Base-by-base conservation (phyloP, 441 rosid genomes). In the Populus tomentosa region DNA sequence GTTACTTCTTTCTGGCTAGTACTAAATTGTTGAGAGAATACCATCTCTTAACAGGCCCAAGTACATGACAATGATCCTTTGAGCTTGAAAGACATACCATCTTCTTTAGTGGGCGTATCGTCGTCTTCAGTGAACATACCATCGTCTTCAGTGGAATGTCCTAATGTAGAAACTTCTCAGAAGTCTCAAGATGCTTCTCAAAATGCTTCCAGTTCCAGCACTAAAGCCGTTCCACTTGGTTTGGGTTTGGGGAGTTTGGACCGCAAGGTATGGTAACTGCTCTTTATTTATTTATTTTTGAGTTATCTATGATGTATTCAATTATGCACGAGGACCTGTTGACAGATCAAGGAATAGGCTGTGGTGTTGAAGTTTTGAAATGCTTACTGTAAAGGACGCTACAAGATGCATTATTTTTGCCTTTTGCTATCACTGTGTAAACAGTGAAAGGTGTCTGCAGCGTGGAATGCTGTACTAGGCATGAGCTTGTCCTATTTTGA, bases 191-290 rank as follows among this genome's bases (percentile, higher is more conserved):
- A 74, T 72, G 71, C 78, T 33, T 73, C 85, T 50, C 72, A 78
- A 78, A 82, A 82, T 85, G 68, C 81, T 69, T 42, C 71, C 18
- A 86, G 85, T 79, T 82, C 88, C 71, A 64, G 86, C 72, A 87
- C 84, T 65, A 79, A 87, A 65, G 76, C 86, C 75, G 87, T 80
- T n/a, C 98, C 99, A 50, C 92, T 93, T 81, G 99, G 98, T 76
- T 85, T 96, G 84, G 98, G 98, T 73, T 80, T 93, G 77, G 97
- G 95, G 38, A 80, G 89, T 79, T 85, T 94, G 87, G 97, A 90
- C 50, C 88, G 89, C 69, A 96, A 94, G 99, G 98, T 96, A 80
- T 33, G 83, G 35, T 53, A 38, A 32, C 14, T 11, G 11, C 10
- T 32, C 46, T 33, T 59, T 36, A 16, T 14, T n/a, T 66, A 28